Evolutionary conservation across 2,329 filamentous ascomycete species (phyloP).

Genomic region (Phyllosticta paracitricarpa): DNA sequence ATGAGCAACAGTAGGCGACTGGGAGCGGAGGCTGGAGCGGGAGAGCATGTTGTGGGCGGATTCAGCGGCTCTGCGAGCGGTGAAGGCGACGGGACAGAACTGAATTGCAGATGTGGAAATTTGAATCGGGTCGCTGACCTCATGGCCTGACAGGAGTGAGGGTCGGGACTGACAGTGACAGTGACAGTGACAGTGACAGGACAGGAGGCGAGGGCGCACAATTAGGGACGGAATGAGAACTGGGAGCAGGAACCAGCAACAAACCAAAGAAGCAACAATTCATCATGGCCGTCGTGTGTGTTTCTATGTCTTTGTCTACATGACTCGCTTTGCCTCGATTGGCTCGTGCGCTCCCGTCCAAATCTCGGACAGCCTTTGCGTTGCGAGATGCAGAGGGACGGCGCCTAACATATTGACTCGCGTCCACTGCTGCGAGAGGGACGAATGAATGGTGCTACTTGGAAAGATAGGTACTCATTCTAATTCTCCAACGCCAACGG

Average conservation of each 20-base stretch:
- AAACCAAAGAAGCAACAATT: background rate
- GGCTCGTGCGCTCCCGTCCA: background rate
- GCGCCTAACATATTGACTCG: too few relatives aligned
- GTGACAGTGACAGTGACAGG: too few relatives aligned
- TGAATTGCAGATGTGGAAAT: background rate
- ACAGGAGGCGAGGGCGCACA: background rate
- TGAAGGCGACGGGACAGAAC: background rate
- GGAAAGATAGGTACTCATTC: too few relatives aligned
- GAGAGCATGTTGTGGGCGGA: background rate
- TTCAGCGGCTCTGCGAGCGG: background rate
- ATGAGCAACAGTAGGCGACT: background rate
- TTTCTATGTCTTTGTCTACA: background rate
- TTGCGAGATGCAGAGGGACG: background rate
- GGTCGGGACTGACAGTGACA: too few relatives aligned
- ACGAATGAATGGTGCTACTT: too few relatives aligned
- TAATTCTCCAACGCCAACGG: too few relatives aligned
- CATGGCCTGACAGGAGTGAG: too few relatives aligned
- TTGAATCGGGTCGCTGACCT: too few relatives aligned
- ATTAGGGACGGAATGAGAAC: background rate
- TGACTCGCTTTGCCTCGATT: background rate
- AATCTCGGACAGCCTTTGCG: background rate
- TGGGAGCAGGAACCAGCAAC: background rate
- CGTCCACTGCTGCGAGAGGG: too few relatives aligned
- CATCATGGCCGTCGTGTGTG: background rate
- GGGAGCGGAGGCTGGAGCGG: background rate